A percentile compares a stretch with the other conserved stretches of the same genome.
Conservation (phyloP, 768 basidiomycete species). For the Trametes villosa region DNA sequence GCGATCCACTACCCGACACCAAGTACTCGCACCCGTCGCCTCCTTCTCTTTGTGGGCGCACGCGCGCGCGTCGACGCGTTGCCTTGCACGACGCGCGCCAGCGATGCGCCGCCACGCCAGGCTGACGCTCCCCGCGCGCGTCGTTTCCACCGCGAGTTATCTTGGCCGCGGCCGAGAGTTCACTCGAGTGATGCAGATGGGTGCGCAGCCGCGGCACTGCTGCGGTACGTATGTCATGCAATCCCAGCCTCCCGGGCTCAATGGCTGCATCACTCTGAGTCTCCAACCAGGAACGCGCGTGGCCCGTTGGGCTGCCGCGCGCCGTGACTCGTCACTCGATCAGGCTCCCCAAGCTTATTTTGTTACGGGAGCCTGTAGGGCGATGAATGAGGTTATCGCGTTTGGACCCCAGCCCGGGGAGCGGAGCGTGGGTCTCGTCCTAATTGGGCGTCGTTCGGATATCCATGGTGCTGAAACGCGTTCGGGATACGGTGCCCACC, state of each 20-base stretch:
- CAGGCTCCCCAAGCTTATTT: constrained; percentile 16
- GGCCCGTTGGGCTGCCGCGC: not conserved
- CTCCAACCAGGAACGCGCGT: not conserved
- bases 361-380: not conserved
- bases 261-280: not conserved
- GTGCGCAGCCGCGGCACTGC: constrained; percentile 9
- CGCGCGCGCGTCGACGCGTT: too few relatives aligned
- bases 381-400: constrained; percentile 11
- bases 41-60: too few relatives aligned
- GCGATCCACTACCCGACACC: not conserved
- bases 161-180: constrained; percentile 4
- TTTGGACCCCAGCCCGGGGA: constrained; percentile 5
- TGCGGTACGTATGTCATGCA: constrained; percentile 9
- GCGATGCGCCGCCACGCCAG: not conserved
- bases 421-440: constrained; percentile 5
- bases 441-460: constrained; percentile 13
- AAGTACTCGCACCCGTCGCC: too few relatives aligned
- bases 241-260: not conserved
- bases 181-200: not conserved
- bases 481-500: constrained; percentile 8
- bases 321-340: constrained; percentile 11
- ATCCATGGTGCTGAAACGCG: constrained; percentile 22
- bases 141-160: not conserved
- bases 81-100: too few relatives aligned
- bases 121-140: not conserved